These are phyloP conservation scores for Fusarium tupiense DNA, from an alignment of 2,329 filamentous ascomycete species.

Conservation along the genomic window DNA sequence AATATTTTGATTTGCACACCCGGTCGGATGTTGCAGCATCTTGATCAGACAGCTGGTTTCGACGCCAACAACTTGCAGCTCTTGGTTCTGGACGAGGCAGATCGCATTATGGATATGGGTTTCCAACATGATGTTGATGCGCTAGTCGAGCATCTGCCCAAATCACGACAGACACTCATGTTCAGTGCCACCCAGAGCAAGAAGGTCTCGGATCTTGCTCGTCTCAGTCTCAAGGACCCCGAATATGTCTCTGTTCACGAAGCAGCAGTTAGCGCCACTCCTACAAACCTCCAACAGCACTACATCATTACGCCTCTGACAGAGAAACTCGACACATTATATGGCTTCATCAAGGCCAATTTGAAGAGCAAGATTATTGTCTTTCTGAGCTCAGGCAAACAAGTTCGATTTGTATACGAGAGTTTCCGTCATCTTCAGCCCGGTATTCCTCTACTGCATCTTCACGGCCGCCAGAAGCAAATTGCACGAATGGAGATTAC, in stretches of 20 bases:
- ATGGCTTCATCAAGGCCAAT: slow-evolving; percentile 90
- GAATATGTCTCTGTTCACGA: slow-evolving; percentile 97
- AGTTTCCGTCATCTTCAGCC: slow-evolving; percentile 92
- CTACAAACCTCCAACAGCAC: slow-evolving; percentile 85
- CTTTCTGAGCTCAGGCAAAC: slow-evolving; percentile 94
- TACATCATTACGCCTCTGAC: slow-evolving; percentile 87
- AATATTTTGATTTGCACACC: slow-evolving; percentile 97
- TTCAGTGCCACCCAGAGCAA: slow-evolving; percentile 98
- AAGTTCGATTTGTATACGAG: slow-evolving; percentile 96
- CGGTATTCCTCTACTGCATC: slow-evolving; percentile 89
- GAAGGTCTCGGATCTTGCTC: slow-evolving; percentile 89
- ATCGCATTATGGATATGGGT: slow-evolving; percentile 97
- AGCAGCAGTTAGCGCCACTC: slow-evolving; percentile 80
- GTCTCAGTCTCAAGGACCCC: slow-evolving; percentile 86
- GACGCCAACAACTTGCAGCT: slow-evolving; percentile 92
- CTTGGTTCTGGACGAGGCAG: slow-evolving; percentile 93
- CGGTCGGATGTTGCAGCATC: slow-evolving; percentile 92
- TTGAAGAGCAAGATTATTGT: slow-evolving; percentile 95
- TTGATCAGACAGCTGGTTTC: slow-evolving; percentile 92
- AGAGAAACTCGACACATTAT: slow-evolving; percentile 91
- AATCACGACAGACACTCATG: slow-evolving; percentile 86
- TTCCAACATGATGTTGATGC: slow-evolving; percentile 92
- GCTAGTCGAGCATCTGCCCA: slow-evolving; percentile 89
- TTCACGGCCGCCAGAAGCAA: slow-evolving; percentile 95
- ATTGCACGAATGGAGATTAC: slow-evolving; percentile 88